Evolutionary conservation across 495 filamentous ascomycete species (phyloP), one percentile per base, ranked within the genome.

Genomic region (Podospora pseudoanserina): DNA sequence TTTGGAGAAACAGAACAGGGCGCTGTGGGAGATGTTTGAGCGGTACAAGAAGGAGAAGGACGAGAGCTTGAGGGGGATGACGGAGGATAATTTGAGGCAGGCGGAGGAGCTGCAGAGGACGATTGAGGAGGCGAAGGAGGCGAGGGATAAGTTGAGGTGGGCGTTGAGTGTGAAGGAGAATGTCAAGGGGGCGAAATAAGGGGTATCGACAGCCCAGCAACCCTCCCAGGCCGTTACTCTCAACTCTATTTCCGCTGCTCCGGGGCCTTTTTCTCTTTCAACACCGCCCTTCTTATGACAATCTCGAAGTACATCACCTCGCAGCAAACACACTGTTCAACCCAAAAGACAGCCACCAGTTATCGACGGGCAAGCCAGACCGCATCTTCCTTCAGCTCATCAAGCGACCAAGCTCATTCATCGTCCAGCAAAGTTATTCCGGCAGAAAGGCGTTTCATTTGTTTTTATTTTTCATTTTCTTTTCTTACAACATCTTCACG

Each of bases 91-190:
- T n/a, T 77, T 76, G 16, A 71, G 81, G 64, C 82, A 87, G 23
- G 87, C 90, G 68, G 76, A 72, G 16, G 81, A 81, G 67, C 83
- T 90, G 67, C 82, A 88, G 59, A 76, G 75, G 30, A 83, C 81
- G 34, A 77, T 91, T n/a, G 75, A 82, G 44, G 87, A 90, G 69
- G 74, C 89, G 64, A 84, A 85, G 69, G 84, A 85, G 73, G 86
- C 87, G 15, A 79, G 92, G 68, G 85, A 84, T 9, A 83, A 91
- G 74, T 83, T 92, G 81, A 87, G 79, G 71, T 92, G 90, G 88
- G 86, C 85, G 49, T 80, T 92, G 20, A 88, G 83, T 55, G 81
- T 92, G 60, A 86, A 88, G 77, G 76, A 82, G 44, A 86, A 84
- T 57, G 81, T 88, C 58, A 79, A 82, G 55, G 82, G 80, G 63